Evolutionary conservation across 2,329 filamentous ascomycete species (phyloP), one percentile per base, ranked within the genome.

Genomic region (Sclerotinia borealis): DNA sequence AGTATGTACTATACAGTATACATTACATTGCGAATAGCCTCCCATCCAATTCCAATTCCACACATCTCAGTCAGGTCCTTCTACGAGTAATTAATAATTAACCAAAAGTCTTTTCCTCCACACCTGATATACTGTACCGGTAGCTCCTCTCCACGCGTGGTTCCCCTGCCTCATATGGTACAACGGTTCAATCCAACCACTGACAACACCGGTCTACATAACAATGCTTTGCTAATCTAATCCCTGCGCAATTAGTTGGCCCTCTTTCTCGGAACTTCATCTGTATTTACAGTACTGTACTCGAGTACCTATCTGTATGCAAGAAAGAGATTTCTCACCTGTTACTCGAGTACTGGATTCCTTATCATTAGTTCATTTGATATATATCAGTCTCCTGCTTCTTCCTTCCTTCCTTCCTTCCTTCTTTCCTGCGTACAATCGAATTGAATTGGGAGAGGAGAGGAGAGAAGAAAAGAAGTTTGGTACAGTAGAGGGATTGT

Each of bases 181-280:
- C 10, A 25, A 22, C 8, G 25, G n/a, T n/a, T n/a, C 37, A 39
- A 22, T 36, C 54, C 39, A 47, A 58, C 36, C 36, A 61, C 39
- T 50, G 9, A 50, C 7, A 29, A 34, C 15, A 6, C 27, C 47
- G 4, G 9, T 19, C 17, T 9, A 39, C 37, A 51, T n/a, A 51
- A 55, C 22, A 41, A 15, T 54, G 39, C 39, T 34, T 25, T 45
- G 37, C 37, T 39, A 9, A 17, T 22, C 39, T 1, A 7, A 45
- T 34, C 54, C 39, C 27, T 54, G 51, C 11, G n/a, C 19, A 27
- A 39, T 54, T 54, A 37, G 36, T 22, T 31, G 27, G 25, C 25
- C 54, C 56, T 59, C 22, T 49, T 49, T 43, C 45, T 49, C 56
- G 56, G 56, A 59, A 50, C 25, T 49, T 22, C 56, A 59, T 49